Evolutionary conservation across 495 filamentous ascomycete genomes (phyloP).

Genomic region (Penicillium mononematosum): DNA sequence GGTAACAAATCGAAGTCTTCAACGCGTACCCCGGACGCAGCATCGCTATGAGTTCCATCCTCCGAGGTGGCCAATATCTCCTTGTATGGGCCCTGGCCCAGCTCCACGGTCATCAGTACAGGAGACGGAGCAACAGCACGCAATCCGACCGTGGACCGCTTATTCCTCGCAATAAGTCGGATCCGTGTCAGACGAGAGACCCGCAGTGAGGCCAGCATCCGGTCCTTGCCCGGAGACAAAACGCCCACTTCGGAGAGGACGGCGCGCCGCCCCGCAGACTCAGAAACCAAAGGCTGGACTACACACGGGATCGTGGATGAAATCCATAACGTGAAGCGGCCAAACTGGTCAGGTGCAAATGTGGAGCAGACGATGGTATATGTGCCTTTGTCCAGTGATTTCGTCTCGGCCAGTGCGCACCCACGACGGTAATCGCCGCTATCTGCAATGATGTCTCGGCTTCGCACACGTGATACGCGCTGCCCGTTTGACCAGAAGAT

Average conservation of each 20-base stretch:
- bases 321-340: conserved; percentile 71
- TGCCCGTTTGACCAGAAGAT: conserved; percentile 74
- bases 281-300: conserved; percentile 57
- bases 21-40: conserved; percentile 64
- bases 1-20: conserved; percentile 70
- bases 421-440: conserved; percentile 83
- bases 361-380: conserved; percentile 90
- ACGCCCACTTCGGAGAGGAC: conserved; percentile 50
- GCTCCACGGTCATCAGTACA: conserved; percentile 62
- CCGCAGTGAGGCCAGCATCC: conserved; percentile 52
- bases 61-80: conserved; percentile 57
- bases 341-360: conserved; percentile 74
- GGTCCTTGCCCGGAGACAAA: conserved; percentile 50
- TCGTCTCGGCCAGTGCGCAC: conserved; percentile 64
- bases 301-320: conserved; percentile 55
- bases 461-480: conserved; percentile 63
- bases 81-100: conserved; percentile 66
- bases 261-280: conserved; percentile 66
- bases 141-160: conserved; percentile 36
- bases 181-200: conserved; percentile 57
- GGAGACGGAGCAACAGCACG: conserved; percentile 50
- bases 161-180: conserved; percentile 51
- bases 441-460: conserved; percentile 73
- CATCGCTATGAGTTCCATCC: conserved; percentile 67
- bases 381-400: conserved; percentile 57